A percentile compares a stretch with the other conserved stretches of the same genome.
Conservation (phyloP, 345 rosid genomes). For the Pugionium cornutum region DNA sequence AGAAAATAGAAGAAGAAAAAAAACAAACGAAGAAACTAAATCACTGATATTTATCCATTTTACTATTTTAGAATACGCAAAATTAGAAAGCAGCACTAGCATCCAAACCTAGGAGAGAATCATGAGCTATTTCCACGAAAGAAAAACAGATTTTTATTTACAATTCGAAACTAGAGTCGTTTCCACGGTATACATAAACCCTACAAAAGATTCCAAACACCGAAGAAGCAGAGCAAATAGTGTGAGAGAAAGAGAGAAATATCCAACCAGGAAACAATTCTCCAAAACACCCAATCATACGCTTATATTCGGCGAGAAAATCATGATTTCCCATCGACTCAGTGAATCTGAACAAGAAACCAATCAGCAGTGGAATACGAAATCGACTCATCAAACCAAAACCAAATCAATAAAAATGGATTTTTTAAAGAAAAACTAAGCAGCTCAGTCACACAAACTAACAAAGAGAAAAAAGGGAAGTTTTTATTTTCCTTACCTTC, state of each 20-base stretch:
- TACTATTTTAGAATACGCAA: neutral
- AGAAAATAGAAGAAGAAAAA: neutral
- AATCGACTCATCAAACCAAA: neutral
- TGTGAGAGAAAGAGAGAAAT: neutral
- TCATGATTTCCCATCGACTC: slow-evolving; percentile 29
- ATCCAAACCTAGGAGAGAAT: slow-evolving; percentile 6
- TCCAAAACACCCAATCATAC: slow-evolving; percentile 30
- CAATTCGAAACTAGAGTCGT: neutral
- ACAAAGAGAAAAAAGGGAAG: neutral
- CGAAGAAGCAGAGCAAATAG: slow-evolving; percentile 12
- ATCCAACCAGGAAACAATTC: neutral
- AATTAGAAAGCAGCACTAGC: neutral
- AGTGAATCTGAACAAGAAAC: slow-evolving; percentile 28
- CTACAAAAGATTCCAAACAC: neutral
- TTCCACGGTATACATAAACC: neutral
- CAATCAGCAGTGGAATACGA: slow-evolving; percentile 25
- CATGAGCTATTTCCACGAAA: neutral
- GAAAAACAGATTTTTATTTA: slow-evolving; percentile 12
- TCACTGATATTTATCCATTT: neutral
- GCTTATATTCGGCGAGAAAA: slow-evolving; percentile 28
- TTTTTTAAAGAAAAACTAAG: neutral
- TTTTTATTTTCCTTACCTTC: slow-evolving; percentile 31
- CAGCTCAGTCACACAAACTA: slow-evolving; percentile 33
- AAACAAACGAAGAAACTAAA: slow-evolving; percentile 10
- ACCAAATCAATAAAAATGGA: neutral